Conservation (phyloP, 345 rosid genomes). For the Lenwebbia sp. region DNA sequence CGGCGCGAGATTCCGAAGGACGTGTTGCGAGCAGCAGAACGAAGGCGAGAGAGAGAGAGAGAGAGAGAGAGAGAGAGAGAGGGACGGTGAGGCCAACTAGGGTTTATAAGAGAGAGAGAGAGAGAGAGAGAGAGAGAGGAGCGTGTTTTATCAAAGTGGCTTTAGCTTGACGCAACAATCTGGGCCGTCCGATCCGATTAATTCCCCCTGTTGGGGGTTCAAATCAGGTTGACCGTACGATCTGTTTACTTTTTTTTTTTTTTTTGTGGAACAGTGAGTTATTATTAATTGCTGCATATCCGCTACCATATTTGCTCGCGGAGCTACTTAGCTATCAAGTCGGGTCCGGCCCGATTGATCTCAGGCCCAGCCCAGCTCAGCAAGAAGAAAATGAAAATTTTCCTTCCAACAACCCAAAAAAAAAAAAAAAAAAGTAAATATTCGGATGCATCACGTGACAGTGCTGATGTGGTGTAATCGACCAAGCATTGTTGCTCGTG, state of each 20-base stretch:
- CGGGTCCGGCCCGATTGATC: too few relatives aligned
- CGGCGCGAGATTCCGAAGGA: background rate
- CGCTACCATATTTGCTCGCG: too few relatives aligned
- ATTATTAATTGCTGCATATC: too few relatives aligned
- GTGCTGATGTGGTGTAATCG: background rate
- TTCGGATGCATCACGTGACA: too few relatives aligned
- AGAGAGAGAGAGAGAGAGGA: background rate
- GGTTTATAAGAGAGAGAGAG: background rate
- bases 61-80: background rate
- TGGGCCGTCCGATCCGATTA: slow-evolving; percentile 2
- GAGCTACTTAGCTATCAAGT: too few relatives aligned
- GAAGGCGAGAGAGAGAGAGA: background rate
- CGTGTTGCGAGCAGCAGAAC: background rate
- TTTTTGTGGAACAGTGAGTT: too few relatives aligned
- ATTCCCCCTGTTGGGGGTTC: background rate
- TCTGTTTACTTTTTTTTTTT: background rate
- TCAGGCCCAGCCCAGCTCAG: too few relatives aligned
- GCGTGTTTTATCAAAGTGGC: background rate
- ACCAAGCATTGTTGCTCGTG: accelerated
- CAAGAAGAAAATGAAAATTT: too few relatives aligned
- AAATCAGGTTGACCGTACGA: background rate
- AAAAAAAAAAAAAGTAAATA: too few relatives aligned
- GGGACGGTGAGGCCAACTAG: background rate
- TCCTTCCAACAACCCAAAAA: too few relatives aligned
- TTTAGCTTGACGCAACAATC: slow-evolving; percentile 5